Base-by-base conservation (phyloP, 352 stramenopile species). In the Phytophthora pluvialis region DNA sequence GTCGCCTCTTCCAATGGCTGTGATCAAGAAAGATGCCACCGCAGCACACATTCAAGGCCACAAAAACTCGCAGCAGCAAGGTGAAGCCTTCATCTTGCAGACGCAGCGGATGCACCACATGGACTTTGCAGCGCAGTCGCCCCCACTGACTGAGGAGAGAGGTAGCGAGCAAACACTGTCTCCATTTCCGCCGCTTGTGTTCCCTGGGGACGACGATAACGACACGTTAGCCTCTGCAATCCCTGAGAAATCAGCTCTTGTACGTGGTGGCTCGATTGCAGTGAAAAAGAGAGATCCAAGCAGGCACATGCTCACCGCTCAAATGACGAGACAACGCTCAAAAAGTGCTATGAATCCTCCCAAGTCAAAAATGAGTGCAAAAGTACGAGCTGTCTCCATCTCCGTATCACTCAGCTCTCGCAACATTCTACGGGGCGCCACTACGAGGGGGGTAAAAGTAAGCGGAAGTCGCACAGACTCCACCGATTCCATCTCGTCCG, bases 1-100 rank as follows among this genome's bases (percentile, higher is more conserved):
- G n/a, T 67, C 69, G 15, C 75, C 83, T n/a, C 56, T 92, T 8
- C 80, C 80, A 1, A 59, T 84, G 11, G 83, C 79, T 0, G 78
- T 93, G 59, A 93, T 94, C 61, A 73, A 86, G 57, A 86, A 81
- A 60, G 85, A 94, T 49, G 82, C 84, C 29, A 76, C 73, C 26
- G 32, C 58, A 13, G 83, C 85, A 7, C 70, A 81, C 16, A 90
- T 94, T 52, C 72, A 79, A 42, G 82, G 80, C 32, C 81, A 91
- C 69, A 94, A 94, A 70, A 94, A 91, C 73, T 88, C 76, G 15
- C 69, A 77, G 21, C 87, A 94, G 57, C 78, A 91, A 43, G 85
- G 77, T 16, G 60, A 56, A 44, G 72, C 81, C 18, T 92, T 94
- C 61, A 79, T 92, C 13, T 69, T 84, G 56, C 81, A 89, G 58